Base-by-base conservation (phyloP, 2,329 filamentous ascomycete genomes). In the Annulohypoxylon truncatum region DNA sequence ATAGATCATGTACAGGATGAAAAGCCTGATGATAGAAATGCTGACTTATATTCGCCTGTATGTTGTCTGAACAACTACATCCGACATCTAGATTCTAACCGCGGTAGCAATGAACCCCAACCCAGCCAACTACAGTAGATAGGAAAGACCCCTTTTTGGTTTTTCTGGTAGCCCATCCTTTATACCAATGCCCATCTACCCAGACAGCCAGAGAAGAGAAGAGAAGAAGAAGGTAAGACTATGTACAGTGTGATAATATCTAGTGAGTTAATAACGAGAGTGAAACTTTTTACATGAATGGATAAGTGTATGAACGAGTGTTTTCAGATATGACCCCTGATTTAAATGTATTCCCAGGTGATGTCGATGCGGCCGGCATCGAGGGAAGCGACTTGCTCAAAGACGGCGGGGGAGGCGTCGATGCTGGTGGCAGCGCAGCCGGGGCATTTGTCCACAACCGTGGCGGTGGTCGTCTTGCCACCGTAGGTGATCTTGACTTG, bases 381-480 rank as follows among this genome's bases (percentile, higher is more conserved):
- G 3, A 50, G 60, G 26, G 50, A 15, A 5, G 65, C 64, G 1
- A 76, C 46, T 20, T 69, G 2, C 22, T 68, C 8, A 55, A 76
- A 77, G 28, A 76, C 67, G 3, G 33, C 6, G 0, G 73, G 73
- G 0, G 75, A 74, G 15, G 76, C 75, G 35, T 76, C 75, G 42
- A 77, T 72, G 42, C 66, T 54, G 22, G 68, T 67, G 2, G 35
- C 38, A 4, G 48, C 44, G 24, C 75, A 77, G n/a, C 71, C 69
- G 8, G 73, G 67, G 51, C 75, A 77, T 9, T 66, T 68, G 64
- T 77, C 75, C 0, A 74, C 75, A 6, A 77, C 71, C 20, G 60
- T 66, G 44, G 74, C 75, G 2, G 48, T 55, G 2, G 58, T 64
- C 0, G 71, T 69, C 57, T 73, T 71, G 35, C 71, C 75, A 5